Evolutionary conservation across 306 rosid species (phyloP).

Genomic region (Glycine tomentella): DNA sequence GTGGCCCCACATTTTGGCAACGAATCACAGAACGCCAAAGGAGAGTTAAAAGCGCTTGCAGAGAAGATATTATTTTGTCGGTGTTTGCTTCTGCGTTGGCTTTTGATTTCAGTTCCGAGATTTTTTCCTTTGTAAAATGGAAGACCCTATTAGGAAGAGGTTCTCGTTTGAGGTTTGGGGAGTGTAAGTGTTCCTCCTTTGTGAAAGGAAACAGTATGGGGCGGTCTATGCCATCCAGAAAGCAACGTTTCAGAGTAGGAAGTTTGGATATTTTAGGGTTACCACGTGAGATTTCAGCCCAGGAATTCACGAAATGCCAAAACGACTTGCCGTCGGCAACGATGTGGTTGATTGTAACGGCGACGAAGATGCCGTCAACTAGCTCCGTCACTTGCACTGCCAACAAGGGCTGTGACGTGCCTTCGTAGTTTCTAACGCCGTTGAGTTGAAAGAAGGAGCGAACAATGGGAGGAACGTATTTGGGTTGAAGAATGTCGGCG

Average conservation of each 20-base stretch:
- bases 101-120: slow-evolving; percentile 49
- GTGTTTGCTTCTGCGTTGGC: slow-evolving; percentile 46
- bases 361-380: slow-evolving; percentile 57
- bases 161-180: neutral
- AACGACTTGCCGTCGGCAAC: slow-evolving; percentile 48
- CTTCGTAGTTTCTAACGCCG: slow-evolving; percentile 35
- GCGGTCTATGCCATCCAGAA: neutral
- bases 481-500: slow-evolving; percentile 42
- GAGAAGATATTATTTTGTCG: slow-evolving; percentile 48
- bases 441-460: slow-evolving; percentile 52
- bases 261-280: neutral
- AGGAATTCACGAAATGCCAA: slow-evolving; percentile 59
- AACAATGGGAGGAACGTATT: slow-evolving; percentile 42
- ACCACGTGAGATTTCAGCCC: slow-evolving; percentile 52
- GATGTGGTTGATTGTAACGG: slow-evolving; percentile 35
- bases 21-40: slow-evolving; percentile 54
- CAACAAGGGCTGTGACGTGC: slow-evolving; percentile 46
- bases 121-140: slow-evolving; percentile 44
- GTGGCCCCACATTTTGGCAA: neutral
- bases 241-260: neutral
- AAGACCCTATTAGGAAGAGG: slow-evolving; percentile 20
- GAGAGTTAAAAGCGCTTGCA: slow-evolving; percentile 54
- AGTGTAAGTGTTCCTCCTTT: neutral
- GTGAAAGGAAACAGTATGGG: slow-evolving; percentile 29
- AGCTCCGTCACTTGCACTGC: slow-evolving; percentile 63